Evolutionary conservation across 148 eudicot species (phyloP), one percentile per base, ranked within the genome.

Genomic region (Fagopyrum tataricum): DNA sequence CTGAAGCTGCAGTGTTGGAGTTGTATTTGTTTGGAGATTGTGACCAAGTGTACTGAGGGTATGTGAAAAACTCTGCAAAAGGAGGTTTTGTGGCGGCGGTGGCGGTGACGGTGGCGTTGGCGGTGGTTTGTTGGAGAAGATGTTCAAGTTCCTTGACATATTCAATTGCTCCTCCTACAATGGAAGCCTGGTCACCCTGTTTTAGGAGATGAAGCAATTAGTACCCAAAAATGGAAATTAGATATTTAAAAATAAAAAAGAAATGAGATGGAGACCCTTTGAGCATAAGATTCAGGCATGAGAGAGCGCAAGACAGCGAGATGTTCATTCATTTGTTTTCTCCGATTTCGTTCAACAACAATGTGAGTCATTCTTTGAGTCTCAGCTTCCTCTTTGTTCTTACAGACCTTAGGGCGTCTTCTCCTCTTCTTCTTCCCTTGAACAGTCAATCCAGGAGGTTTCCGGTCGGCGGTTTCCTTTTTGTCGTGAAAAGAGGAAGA

Each of bases 181-280:
- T 87, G 13, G 99, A 96, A 12, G 99, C 99, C 61, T 92, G 99
- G 76, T 96, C 99, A 79, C 97, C 97, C 99, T 96, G 74, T 6
- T 39, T 39, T 1, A n/a, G 56, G 18, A 52, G 11, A 24, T 59
- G 15, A 59, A 59, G 7, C 49, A 11, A 46, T 46, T 46, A 46
- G 10, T 1, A 6, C 14, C 4, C 55, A 49, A 4, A 49, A 15
- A 49, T 49, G 20, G 18, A 49, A 3, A 49, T 11, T 49, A 11
- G 55, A 49, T 15, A 3, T 48, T 3, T 48, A 17, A 49, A 49
- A 1, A 49, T 0, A 14, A 49, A 14, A 7, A 46, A 46, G 49
- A 4, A 11, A 49, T 15, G 17, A 49, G 17, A 31, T 31, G 71
- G 82, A 56, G 6, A 90, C 99, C 88, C 99, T 90, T 79, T 86